Percentiles rank a stretch among this genome's conserved stretches.
These are phyloP conservation scores for Helotiales sp. DNA, from an alignment of 2,329 filamentous ascomycete genomes.

Conservation along the genomic window DNA sequence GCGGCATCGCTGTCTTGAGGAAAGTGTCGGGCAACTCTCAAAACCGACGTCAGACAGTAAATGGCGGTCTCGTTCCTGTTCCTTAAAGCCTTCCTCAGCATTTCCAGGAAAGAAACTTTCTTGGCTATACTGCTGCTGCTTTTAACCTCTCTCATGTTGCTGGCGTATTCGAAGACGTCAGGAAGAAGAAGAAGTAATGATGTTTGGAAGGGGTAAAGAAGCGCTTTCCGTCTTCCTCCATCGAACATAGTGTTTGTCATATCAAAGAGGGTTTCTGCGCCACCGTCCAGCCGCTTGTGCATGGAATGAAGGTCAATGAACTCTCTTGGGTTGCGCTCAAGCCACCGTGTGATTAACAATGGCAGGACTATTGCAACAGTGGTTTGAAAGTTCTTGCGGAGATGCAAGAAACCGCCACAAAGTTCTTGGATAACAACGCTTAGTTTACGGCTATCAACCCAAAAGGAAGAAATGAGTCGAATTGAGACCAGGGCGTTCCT, in stretches of 20 bases:
- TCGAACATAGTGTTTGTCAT: constrained; percentile 68
- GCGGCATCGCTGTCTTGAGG: constrained; percentile 63
- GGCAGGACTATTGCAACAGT: constrained; percentile 67
- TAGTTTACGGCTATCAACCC: constrained; percentile 67
- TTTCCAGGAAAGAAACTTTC: constrained; percentile 69
- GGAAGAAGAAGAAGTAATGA: constrained; percentile 67
- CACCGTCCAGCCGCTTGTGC: constrained; percentile 66
- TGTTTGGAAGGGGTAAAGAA: constrained; percentile 67
- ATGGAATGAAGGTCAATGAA: constrained; percentile 67
- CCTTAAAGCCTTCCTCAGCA: constrained; percentile 64
- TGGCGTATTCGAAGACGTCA: constrained; percentile 72
- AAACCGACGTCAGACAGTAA: constrained; percentile 67
- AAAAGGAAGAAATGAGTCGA: constrained; percentile 65
- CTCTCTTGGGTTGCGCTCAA: constrained; percentile 67
- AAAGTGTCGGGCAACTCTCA: constrained; percentile 69
- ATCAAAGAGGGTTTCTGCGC: constrained; percentile 70
- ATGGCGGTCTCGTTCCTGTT: constrained; percentile 70
- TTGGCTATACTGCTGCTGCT: constrained; percentile 63
- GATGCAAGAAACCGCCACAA: constrained; percentile 69
- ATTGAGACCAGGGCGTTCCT: constrained; percentile 56
- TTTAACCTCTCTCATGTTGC: constrained; percentile 68
- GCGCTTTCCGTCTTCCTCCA: constrained; percentile 57
- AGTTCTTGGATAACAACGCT: constrained; percentile 68
- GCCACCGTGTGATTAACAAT: constrained; percentile 67
- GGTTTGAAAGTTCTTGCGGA: constrained; percentile 67